phyloP scores from a whole-genome alignment of 1,139 yeast species.

The Pichia sp. region DNA sequence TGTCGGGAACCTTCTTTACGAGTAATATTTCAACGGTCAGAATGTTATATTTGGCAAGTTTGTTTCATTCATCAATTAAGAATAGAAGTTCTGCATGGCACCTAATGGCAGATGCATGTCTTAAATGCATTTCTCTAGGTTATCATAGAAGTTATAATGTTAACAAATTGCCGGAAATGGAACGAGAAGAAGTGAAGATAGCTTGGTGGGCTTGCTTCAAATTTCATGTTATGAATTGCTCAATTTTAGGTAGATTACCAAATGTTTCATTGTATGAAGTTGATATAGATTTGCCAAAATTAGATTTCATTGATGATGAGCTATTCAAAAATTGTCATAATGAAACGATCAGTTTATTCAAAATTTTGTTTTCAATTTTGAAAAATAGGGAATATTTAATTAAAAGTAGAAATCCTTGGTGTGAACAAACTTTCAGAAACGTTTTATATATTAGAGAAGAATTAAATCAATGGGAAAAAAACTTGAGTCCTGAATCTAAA shows the following conservation, averaged over 20 bases:
- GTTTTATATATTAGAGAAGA: slow-evolving; percentile 27
- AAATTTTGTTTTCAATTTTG: slow-evolving; percentile 27
- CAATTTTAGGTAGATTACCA: slow-evolving; percentile 33
- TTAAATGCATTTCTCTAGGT: slow-evolving; percentile 36
- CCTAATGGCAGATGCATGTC: slow-evolving; percentile 31
- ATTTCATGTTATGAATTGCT: slow-evolving; percentile 28
- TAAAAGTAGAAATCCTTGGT: slow-evolving; percentile 27
- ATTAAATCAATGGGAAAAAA: slow-evolving; percentile 23
- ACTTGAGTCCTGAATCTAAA: slow-evolving; percentile 13
- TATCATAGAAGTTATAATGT: slow-evolving; percentile 30
- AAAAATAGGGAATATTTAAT: slow-evolving; percentile 27
- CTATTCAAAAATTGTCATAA: slow-evolving; percentile 25
- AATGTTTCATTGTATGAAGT: slow-evolving; percentile 29
- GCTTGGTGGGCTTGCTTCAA: slow-evolving; percentile 32
- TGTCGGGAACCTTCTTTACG: slow-evolving; percentile 31
- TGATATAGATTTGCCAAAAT: slow-evolving; percentile 24
- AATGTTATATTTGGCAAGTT: slow-evolving; percentile 30
- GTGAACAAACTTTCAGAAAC: slow-evolving; percentile 28
- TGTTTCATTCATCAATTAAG: slow-evolving; percentile 31
- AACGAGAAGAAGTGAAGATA: slow-evolving; percentile 23
- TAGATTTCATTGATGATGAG: slow-evolving; percentile 16
- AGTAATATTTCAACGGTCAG: slow-evolving; percentile 33
- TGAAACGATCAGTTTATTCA: slow-evolving; percentile 26
- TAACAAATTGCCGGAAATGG: slow-evolving; percentile 14
- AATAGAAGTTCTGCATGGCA: slow-evolving; percentile 36